Evolutionary conservation across 148 eudicot species (phyloP).

Genomic region (Heliosperma pusillum): DNA sequence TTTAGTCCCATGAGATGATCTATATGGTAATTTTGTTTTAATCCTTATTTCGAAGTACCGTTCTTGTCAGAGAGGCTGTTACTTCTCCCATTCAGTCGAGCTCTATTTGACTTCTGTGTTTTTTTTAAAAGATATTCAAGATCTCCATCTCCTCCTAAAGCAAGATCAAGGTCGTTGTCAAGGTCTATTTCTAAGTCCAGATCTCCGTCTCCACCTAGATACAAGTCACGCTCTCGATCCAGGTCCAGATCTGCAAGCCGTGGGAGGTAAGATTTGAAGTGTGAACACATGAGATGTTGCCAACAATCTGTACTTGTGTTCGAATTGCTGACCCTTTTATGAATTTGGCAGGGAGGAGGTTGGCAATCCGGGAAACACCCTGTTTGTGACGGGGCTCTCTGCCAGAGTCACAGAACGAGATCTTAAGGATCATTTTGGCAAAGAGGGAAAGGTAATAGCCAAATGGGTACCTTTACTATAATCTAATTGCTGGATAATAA

Average conservation of each 20-base stretch:
- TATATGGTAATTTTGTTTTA: not conserved
- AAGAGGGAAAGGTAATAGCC: constrained; percentile 74
- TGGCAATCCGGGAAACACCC: constrained; percentile 74
- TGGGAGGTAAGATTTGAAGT: constrained; percentile 52
- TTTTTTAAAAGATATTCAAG: constrained; percentile 58
- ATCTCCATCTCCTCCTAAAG: constrained; percentile 65
- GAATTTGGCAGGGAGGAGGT: constrained; percentile 48
- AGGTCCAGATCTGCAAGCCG: constrained; percentile 53
- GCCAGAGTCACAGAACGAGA: constrained; percentile 90
- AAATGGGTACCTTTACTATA: not conserved
- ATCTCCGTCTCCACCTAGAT: constrained; percentile 54
- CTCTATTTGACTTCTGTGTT: not conserved
- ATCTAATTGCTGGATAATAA: not conserved
- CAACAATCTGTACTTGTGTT: constrained; percentile 25
- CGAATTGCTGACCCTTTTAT: not conserved
- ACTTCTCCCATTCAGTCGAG: not conserved
- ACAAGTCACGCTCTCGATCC: constrained; percentile 43
- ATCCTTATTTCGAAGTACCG: not conserved
- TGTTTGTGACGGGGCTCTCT: constrained; percentile 92
- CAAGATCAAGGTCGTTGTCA: constrained; percentile 24
- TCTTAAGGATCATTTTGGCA: constrained; percentile 81
- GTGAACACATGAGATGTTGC: constrained; percentile 33
- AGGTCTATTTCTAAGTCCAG: constrained; percentile 51
- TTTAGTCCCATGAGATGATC: not conserved
- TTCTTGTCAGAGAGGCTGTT: not conserved